Base-by-base conservation (phyloP, 768 basidiomycete genomes). In the Suillus subalutaceus region DNA sequence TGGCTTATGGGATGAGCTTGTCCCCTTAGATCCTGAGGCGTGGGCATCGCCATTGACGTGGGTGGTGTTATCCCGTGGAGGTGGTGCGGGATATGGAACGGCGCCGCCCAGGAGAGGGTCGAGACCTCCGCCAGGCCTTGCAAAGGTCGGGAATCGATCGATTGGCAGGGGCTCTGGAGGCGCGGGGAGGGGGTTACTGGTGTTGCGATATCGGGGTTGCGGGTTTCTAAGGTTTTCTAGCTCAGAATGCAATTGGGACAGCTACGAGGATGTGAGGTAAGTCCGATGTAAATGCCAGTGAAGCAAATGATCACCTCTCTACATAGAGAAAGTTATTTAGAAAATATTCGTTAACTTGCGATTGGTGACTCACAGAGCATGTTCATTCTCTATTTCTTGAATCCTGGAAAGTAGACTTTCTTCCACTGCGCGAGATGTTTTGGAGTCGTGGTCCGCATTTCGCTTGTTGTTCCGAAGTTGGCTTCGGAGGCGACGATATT, bases 111-210 rank as follows among this genome's bases (percentile, higher is more conserved):
- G 59, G 48, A 72, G 72, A 1, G 67, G 66, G 63, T 77, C 75
- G 2, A 65, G 12, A 1, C 67, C 58, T 7, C 72, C 74, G 18
- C 72, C 75, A 10, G 78, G 73, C 66, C 80, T 78, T 20, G 78
- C 76, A 62, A 84, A 81, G 13, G 79, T 61, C 13, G 84, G 82
- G 23, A 85, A 76, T 48, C 79, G 77, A 32, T 84, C 82, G 12
- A 82, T 74, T 10, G 83, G 79, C 8, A 87, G 73, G 3, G 85
- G 86, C 64, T 84, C 81, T 15, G 87, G 87, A n/a, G 87, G 87
- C 50, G 78, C 73, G 30, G 87, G 87, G 23, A 88, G 80, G 5
- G 87, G 87, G 69, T 87, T 87, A 44, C 73, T 72, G 60, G 72
- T 71, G 65, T 79, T 75, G 60, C 70, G 77, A 69, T 70, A 76